Base-by-base conservation (phyloP, 2,329 filamentous ascomycete genomes). In the Talaromyces amestolkiae region DNA sequence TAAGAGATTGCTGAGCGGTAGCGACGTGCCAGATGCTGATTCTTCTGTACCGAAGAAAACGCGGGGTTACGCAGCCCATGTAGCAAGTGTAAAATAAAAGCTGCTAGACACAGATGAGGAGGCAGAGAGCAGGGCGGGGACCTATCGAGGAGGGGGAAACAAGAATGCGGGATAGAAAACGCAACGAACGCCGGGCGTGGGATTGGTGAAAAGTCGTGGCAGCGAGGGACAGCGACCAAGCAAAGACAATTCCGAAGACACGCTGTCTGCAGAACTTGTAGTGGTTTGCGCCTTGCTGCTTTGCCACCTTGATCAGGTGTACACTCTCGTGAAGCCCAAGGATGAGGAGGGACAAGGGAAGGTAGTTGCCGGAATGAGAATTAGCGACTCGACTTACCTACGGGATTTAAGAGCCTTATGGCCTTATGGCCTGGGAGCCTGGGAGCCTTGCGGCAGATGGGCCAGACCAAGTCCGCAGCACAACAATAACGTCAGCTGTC, bases 351-450 rank as follows among this genome's bases (percentile, higher is more conserved):
- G 31, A 19, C 39, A 24, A 51, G 58, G 59, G 58, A 59, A 63
- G 37, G 58, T 63, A 53, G 64, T 59, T 64, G 63, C 63, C 63
- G 45, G 54, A 64, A 59, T 9, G 63, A 64, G 63, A 51, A 60
- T 54, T 65, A 69, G 67, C 68, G 62, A 63, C 67, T 53, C 59
- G 11, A 63, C 66, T 67, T 60, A 65, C 47, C 45, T 65, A 53
- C 65, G 58, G 45, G 39, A 60, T 56, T 41, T n/a, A n/a, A 9
- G 33, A 35, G 33, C 33, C 33, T 35, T 35, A n/a, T n/a, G n/a
- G 63, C 62, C 60, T 63, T 53, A 19, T 33, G 24, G 60, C 47
- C 47, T 62, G 13, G 27, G 24, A 61, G 61, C 49, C 49, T 54
- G 33, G 24, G 19, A 47, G 58, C 58, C 49, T 62, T 53, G 58